Percentiles rank a stretch among this genome's conserved stretches.
These are phyloP conservation scores for Lactarius sanguifluus DNA, from an alignment of 768 basidiomycete genomes.

Conservation along the genomic window DNA sequence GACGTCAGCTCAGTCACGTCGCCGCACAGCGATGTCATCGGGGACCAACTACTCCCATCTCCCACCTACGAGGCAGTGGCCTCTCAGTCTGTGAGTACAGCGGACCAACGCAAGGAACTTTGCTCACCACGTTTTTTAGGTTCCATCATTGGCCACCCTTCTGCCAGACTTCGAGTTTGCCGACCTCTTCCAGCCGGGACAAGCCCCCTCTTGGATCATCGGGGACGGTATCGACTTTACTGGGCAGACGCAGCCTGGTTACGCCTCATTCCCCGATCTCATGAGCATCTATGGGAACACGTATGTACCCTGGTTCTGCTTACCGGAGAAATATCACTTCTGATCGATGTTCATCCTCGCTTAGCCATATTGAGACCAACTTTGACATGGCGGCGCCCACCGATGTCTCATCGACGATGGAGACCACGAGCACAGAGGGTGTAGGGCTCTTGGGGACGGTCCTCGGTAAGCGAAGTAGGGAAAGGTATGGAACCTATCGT, in stretches of 20 bases:
- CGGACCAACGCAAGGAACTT: not conserved
- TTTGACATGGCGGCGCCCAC: not conserved
- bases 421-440: not conserved
- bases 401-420: not conserved
- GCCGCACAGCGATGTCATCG: not conserved
- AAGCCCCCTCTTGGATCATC: not conserved
- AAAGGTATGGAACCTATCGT: not conserved
- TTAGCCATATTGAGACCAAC: not conserved
- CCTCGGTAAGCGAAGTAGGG: not conserved
- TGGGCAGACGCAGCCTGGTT: not conserved
- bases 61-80: not conserved
- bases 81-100: not conserved
- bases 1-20: not conserved
- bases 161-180: not conserved
- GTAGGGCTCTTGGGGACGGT: not conserved
- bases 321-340: not conserved
- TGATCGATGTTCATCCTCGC: not conserved
- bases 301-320: not conserved
- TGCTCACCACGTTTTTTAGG: not conserved
- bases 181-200: not conserved
- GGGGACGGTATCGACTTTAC: not conserved
- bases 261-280: not conserved
- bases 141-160: not conserved
- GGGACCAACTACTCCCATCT: not conserved
- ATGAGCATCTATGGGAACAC: not conserved